Evolutionary conservation across 2,329 filamentous ascomycete genomes (phyloP).

Genomic region (Verticillium longisporum): DNA sequence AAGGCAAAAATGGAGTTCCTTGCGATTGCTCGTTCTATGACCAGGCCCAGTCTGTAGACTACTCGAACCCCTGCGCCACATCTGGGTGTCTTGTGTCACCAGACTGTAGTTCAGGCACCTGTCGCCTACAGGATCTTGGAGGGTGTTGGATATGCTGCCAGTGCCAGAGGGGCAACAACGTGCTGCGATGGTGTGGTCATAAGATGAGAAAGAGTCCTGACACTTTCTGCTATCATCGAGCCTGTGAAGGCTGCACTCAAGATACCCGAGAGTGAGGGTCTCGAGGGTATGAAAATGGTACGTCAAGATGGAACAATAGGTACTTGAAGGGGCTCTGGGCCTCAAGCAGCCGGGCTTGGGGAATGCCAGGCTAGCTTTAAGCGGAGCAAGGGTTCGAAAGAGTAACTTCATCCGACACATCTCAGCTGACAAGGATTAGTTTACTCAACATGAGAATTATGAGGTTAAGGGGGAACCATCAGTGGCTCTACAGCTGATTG

Average conservation of each 20-base stretch:
- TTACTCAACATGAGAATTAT: no score
- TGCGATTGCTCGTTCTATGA: constrained; percentile 19
- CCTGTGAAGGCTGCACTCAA: constrained; percentile 35
- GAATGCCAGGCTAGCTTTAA: no score
- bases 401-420: no score
- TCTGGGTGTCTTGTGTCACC: constrained; percentile 38
- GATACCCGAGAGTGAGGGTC: constrained; percentile 15
- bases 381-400: no score
- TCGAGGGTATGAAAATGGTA: neutral
- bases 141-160: constrained; percentile 43
- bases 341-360: neutral
- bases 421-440: no score
- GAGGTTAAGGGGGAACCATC: no score
- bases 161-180: constrained; percentile 39
- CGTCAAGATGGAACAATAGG: no score
- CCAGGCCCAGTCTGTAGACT: constrained; percentile 23
- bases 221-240: constrained; percentile 45
- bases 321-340: no score
- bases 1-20: constrained; percentile 15
- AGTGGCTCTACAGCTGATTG: neutral
- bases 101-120: constrained; percentile 39
- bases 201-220: constrained; percentile 38
- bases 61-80: constrained; percentile 34
- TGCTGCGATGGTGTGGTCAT: constrained; percentile 36
- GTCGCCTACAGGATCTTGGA: constrained; percentile 40